Evolutionary conservation across 495 filamentous ascomycete genomes (phyloP), one percentile per base, ranked within the genome.

Genomic region (Neurospora tetraspora): DNA sequence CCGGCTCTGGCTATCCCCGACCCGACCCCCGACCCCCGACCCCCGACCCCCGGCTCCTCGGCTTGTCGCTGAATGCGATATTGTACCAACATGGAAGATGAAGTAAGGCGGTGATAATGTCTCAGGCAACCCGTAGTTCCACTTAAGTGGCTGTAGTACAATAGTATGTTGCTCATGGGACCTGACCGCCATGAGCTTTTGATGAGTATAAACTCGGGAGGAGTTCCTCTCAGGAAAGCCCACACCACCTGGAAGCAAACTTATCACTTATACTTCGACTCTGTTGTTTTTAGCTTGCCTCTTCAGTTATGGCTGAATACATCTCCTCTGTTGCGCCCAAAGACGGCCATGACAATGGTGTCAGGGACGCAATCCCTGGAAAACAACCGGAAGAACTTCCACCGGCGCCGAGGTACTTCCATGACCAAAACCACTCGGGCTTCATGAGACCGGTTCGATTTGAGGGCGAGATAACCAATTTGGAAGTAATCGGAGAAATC

Each of bases 381-480:
- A 31, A 61, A 61, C 53, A 31, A 16, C 53, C 5, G 23, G 53
- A 61, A 31, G 11, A 61, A 6, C 53, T 61, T 61, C 23, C 53
- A 61, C 53, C 53, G 53, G 53, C 53, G 23, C 53, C 53, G 23
- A 61, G 53, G 53, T 31, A 27, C 53, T 61, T 61, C 3, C 53
- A 61, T 7, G 23, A 31, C 53, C 23, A 61, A 61, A 61, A 16
- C 53, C 31, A 23, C 12, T 39, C 38, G 36, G 71, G 71, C 34
- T 73, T 73, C 68, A 73, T 70, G 71, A 73, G 69, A 39, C 71
- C 71, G 16, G 31, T 27, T 18, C 38, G 76, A 1, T 70, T 83
- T 5, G 81, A 83, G 73, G 80, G 77, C 16, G 79, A 82, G 23
- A 76, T 82, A 45, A 73, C 74, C 72, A 77, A 81, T 39, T 77